Conservation (phyloP, 805 yeast species). For the Nakazawaea pomicola region DNA sequence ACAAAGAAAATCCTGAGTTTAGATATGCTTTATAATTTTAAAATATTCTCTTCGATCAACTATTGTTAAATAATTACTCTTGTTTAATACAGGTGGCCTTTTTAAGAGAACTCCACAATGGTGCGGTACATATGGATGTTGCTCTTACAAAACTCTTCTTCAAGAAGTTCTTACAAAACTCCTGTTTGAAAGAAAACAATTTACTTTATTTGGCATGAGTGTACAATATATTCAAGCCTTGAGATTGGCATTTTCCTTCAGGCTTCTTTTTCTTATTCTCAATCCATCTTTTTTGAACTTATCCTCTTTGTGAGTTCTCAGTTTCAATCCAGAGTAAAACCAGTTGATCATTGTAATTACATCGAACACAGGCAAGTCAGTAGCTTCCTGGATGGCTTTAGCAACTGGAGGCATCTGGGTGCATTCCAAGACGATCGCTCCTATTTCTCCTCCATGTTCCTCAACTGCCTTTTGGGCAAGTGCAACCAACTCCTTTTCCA, state of each 20-base stretch:
- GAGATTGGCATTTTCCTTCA: too few relatives aligned
- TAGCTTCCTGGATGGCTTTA: conserved; percentile 22
- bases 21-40: conserved; percentile 32
- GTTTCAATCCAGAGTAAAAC: conserved; percentile 25
- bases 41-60: too few relatives aligned
- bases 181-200: too few relatives aligned
- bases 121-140: too few relatives aligned
- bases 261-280: conserved; percentile 21
- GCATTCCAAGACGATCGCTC: conserved; percentile 29
- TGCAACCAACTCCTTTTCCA: conserved; percentile 22
- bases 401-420: conserved; percentile 32
- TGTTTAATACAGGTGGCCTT: too few relatives aligned
- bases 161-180: too few relatives aligned
- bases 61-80: too few relatives aligned
- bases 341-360: conserved; percentile 27
- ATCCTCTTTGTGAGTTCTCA: conserved; percentile 20
- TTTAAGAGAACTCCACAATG: too few relatives aligned
- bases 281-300: conserved; percentile 18
- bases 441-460: conserved; percentile 17
- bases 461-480: conserved; percentile 19
- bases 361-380: conserved; percentile 27
- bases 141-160: too few relatives aligned
- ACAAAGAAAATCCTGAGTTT: conserved; percentile 45
- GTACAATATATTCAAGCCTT: too few relatives aligned
- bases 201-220: too few relatives aligned